These are phyloP conservation scores for Croton laevigatus DNA, from an alignment of 441 rosid genomes.

Conservation along the genomic window DNA sequence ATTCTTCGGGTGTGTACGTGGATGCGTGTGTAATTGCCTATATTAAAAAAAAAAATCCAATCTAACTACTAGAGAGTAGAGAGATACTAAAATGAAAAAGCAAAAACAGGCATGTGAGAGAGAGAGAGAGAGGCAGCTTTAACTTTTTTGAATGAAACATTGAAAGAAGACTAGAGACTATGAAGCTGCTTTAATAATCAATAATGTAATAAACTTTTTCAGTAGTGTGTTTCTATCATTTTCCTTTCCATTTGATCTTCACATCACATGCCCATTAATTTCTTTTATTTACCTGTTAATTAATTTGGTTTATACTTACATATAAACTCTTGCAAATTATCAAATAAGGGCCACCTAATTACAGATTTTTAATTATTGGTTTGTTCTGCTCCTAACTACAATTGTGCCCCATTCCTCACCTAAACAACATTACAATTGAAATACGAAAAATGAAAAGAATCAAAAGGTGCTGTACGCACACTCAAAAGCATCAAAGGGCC, in stretches of 20 bases:
- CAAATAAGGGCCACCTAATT: no score
- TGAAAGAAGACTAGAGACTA: slow-evolving; percentile 23
- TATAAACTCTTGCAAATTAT: no score
- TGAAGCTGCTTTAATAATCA: slow-evolving; percentile 22
- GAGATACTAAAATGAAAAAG: slow-evolving; percentile 24
- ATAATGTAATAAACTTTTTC: slow-evolving; percentile 38
- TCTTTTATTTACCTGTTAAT: no score
- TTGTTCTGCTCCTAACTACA: no score
- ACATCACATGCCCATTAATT: slow-evolving; percentile 25
- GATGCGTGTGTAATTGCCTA: no score
- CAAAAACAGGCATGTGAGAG: slow-evolving; percentile 42
- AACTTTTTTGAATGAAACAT: slow-evolving; percentile 25
- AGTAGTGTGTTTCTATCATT: slow-evolving; percentile 18
- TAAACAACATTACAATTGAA: no score
- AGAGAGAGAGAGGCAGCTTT: slow-evolving; percentile 46
- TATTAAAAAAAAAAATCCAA: no score
- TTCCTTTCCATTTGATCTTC: slow-evolving; percentile 21
- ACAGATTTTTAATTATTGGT: no score
- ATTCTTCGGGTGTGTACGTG: no score
- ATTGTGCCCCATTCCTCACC: no score
- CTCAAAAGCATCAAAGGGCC: slow-evolving; percentile 30
- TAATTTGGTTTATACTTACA: no score
- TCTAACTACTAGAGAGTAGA: slow-evolving; percentile 21
- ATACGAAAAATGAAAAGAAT: background rate
- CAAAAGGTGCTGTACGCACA: slow-evolving; percentile 15